Evolutionary conservation across 2,329 filamentous ascomycete species (phyloP).

Genomic region (Paraphaeosphaeria sporulosa): DNA sequence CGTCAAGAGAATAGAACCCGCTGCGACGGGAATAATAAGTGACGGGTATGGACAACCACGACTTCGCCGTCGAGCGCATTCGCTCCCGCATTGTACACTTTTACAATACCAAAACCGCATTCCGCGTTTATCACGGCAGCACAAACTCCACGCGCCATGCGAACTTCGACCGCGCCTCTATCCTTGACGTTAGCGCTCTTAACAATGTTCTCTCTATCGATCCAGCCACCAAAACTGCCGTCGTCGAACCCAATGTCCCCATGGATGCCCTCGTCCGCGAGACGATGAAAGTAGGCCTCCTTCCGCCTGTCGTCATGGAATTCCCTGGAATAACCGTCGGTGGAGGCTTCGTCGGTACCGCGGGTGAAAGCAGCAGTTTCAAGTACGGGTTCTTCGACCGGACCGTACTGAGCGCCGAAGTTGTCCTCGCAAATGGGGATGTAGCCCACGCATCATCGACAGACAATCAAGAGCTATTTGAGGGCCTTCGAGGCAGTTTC

Average conservation of each 20-base stretch:
- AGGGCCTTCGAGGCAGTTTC: constrained; percentile 65
- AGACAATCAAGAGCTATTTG: constrained; percentile 63
- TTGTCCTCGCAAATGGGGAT: constrained; percentile 67
- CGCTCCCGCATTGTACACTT: constrained; percentile 33
- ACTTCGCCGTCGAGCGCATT: constrained; percentile 30
- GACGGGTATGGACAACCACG: constrained; percentile 40
- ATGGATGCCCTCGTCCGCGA: constrained; percentile 70
- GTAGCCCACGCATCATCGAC: constrained; percentile 57
- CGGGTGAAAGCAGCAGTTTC: constrained; percentile 73
- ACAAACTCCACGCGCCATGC: constrained; percentile 75
- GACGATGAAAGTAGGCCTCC: constrained; percentile 61
- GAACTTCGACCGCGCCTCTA: constrained; percentile 40
- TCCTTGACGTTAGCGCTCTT: constrained; percentile 72
- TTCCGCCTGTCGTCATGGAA: constrained; percentile 74
- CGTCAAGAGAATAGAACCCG: neutral
- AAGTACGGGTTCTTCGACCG: constrained; percentile 71
- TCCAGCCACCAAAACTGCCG: constrained; percentile 57
- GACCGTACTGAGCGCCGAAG: constrained; percentile 68
- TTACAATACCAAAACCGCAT: constrained; percentile 34
- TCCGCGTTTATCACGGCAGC: constrained; percentile 72
- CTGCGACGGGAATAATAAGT: constrained; percentile 18
- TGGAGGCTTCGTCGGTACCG: constrained; percentile 71
- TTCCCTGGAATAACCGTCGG: constrained; percentile 75
- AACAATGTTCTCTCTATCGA: constrained; percentile 69
- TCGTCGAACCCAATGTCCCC: constrained; percentile 73